Evolutionary conservation across 495 filamentous ascomycete genomes (phyloP).

Genomic region (Aspergillus funiculosus): DNA sequence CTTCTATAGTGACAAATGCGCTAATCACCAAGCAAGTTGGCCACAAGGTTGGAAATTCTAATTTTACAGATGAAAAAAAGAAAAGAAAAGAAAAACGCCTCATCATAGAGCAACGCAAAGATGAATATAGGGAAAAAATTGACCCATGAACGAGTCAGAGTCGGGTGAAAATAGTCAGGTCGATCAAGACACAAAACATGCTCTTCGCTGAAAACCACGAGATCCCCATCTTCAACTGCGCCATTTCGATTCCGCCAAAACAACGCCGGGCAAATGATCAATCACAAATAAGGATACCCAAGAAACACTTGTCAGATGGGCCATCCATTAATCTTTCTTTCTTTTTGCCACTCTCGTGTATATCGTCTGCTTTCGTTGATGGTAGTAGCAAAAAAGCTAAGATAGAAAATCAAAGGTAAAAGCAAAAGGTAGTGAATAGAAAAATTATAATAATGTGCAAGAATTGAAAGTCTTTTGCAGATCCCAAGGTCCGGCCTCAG

Average conservation of each 20-base stretch:
- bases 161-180: neutral
- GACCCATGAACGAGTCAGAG: constrained; percentile 8
- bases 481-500: constrained; percentile 27
- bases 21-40: constrained; percentile 38
- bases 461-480: constrained; percentile 21
- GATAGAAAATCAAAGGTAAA: constrained; percentile 15
- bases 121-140: constrained; percentile 1
- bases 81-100: constrained; percentile 22
- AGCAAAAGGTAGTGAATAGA: constrained; percentile 16
- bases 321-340: constrained; percentile 10
- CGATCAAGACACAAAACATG: constrained; percentile 12
- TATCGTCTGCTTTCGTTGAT: constrained; percentile 13
- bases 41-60: constrained; percentile 35
- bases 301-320: constrained; percentile 7
- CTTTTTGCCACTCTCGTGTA: constrained; percentile 9
- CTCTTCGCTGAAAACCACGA: constrained; percentile 21
- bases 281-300: constrained; percentile 16
- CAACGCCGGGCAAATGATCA: constrained; percentile 26
- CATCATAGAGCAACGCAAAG: constrained; percentile 17
- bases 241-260: constrained; percentile 22
- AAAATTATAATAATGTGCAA: constrained; percentile 40
- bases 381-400: constrained; percentile 14
- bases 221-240: constrained; percentile 23
- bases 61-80: constrained; percentile 40
- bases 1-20: constrained; percentile 36